Percentiles rank a stretch among this genome's conserved stretches.
Conservation (phyloP, 129 eudicot genomes). For the Centella asiatica region DNA sequence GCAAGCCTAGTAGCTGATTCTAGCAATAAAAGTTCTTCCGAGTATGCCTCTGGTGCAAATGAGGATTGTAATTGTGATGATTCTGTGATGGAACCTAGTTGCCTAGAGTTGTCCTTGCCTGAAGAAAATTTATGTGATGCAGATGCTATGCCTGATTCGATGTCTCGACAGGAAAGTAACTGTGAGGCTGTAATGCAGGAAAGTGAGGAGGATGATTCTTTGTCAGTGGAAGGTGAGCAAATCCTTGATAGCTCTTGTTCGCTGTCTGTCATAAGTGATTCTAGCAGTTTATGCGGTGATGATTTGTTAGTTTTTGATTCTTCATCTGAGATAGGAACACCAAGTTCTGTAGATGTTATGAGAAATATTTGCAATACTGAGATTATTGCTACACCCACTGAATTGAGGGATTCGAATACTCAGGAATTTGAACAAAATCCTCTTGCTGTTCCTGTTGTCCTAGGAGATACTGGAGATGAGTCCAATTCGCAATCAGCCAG, state of each 20-base stretch:
- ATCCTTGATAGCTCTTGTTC: conserved; percentile 48
- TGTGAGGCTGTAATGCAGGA: conserved; percentile 35
- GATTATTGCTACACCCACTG: conserved; percentile 20
- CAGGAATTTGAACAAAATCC: conserved; percentile 10
- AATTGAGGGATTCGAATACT: neutral
- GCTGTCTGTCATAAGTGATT: conserved; percentile 63
- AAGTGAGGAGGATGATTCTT: conserved; percentile 51
- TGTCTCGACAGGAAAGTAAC: conserved; percentile 35
- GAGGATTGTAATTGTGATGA: conserved; percentile 20
- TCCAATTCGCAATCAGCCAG: conserved; percentile 17
- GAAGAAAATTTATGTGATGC: conserved; percentile 11
- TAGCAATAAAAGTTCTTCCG: conserved; percentile 19
- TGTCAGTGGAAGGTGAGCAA: conserved; percentile 59
- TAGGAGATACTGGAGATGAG: conserved; percentile 21
- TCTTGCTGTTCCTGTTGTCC: conserved; percentile 16
- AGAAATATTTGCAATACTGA: conserved; percentile 23
- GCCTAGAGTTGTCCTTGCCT: conserved; percentile 10
- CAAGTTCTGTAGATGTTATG: conserved; percentile 29
- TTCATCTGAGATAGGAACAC: conserved; percentile 32
- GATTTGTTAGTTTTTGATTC: conserved; percentile 44
- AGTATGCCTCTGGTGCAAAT: conserved; percentile 22
- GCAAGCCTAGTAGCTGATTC: conserved; percentile 25
- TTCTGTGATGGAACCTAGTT: conserved; percentile 24
- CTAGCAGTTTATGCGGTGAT: conserved; percentile 67
- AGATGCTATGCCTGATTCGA: conserved; percentile 18